These are phyloP conservation scores for Butyriboletus regius DNA, from an alignment of 1,284 basidiomycete genomes.

Conservation along the genomic window DNA sequence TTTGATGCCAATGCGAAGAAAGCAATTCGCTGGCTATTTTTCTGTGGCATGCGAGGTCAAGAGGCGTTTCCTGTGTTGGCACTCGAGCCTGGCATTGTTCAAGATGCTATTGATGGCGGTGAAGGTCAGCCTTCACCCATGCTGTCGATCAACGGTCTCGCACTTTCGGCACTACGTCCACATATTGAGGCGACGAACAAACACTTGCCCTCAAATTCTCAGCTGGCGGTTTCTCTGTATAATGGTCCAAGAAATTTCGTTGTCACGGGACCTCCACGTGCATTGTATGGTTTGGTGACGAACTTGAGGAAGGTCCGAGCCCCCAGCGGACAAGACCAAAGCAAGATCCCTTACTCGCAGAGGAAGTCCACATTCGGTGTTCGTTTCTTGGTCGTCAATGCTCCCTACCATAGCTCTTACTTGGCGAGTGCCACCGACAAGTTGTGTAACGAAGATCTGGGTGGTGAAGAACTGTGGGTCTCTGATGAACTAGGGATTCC, in stretches of 20 bases:
- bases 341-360: conserved; percentile 88
- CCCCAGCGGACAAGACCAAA: conserved; percentile 81
- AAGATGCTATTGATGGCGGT: conserved; percentile 83
- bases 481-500: conserved; percentile 69
- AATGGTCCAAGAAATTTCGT: conserved; percentile 90
- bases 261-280: conserved; percentile 84
- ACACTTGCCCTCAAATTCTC: conserved; percentile 71
- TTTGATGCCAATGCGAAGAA: conserved; percentile 74
- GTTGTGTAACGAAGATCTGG: conserved; percentile 67
- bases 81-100: conserved; percentile 79
- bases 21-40: conserved; percentile 87
- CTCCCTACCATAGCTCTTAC: conserved; percentile 91
- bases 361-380: conserved; percentile 89
- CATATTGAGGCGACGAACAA: conserved; percentile 86
- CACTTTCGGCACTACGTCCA: conserved; percentile 68
- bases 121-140: conserved; percentile 92
- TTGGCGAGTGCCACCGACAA: conserved; percentile 72
- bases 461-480: conserved; percentile 76
- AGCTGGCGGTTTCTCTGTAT: conserved; percentile 80
- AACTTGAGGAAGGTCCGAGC: conserved; percentile 86
- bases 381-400: conserved; percentile 88
- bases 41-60: conserved; percentile 87
- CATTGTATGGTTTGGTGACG: conserved; percentile 90
- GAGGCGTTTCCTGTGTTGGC: conserved; percentile 91
- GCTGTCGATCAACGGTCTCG: conserved; percentile 82